Evolutionary conservation across 192 early-diverging fungal genomes (phyloP), one percentile per base, ranked within the genome.

Genomic region (Radiomyces spectabilis): DNA sequence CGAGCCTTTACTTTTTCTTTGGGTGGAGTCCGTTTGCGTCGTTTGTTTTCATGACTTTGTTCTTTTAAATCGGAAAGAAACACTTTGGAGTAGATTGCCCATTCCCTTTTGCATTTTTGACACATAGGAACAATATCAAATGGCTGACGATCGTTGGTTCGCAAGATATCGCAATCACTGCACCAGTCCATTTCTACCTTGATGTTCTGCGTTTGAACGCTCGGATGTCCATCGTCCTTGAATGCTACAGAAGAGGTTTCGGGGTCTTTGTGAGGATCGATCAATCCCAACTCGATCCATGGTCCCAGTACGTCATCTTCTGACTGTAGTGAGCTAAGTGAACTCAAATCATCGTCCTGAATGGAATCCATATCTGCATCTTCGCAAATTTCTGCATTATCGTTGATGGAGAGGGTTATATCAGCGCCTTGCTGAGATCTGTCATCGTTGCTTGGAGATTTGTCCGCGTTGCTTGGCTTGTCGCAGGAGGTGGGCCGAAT

Each of bases 291-390:
- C 30, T 56, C 45, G 30, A 56, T 48, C 61, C 61, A 63, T 19
- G 61, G 61, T 12, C 61, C 61, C 3, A 63, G 35, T 4, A 63
- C 61, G 30, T 63, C 54, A 16, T 66, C 57, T 12, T 66, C 64
- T 22, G 56, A 59, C 32, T 55, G 56, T 12, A 66, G 9, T n/a
- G 55, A 48, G 29, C 18, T 45, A 47, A 46, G 22, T 5, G 33
- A 48, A 16, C n/a, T 31, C n/a, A 31, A 18, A 5, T 39, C 45
- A 26, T 42, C 39, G 35, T 16, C 33, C 3, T 42, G 19, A 10
- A 24, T 21, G 2, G 34, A 12, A 4, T 25, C 26, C 24, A 39
- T 24, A 15, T 30, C 32, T 40, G n/a, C 19, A 9, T 44, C 22
- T 29, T 61, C 42, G 12, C 39, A 25, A 31, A n/a, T n/a, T n/a